phyloP scores from a whole-genome alignment of 306 rosid species.

The Castanea mollissima region DNA sequence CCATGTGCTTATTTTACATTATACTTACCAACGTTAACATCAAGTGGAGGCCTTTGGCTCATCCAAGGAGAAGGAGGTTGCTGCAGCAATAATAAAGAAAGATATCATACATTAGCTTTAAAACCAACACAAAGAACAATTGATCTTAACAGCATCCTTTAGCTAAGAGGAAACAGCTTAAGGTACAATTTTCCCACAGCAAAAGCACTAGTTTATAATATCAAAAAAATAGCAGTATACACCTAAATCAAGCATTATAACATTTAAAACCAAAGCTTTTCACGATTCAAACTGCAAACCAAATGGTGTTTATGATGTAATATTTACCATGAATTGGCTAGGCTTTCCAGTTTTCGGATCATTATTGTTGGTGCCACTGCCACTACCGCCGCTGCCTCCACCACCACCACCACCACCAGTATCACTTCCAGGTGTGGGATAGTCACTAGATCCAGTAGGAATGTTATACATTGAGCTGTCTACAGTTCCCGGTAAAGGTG shows the following conservation, averaged over 20 bases:
- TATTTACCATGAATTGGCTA: conserved; percentile 66
- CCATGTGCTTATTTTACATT: conserved; percentile 11
- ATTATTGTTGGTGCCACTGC: conserved; percentile 34
- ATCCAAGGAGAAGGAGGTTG: conserved; percentile 96
- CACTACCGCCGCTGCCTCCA: conserved; percentile 43
- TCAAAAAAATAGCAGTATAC: not conserved
- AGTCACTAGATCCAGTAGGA: conserved; percentile 87
- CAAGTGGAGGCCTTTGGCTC: conserved; percentile 84
- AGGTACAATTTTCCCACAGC: not conserved
- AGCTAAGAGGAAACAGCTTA: not conserved
- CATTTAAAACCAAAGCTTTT: not conserved
- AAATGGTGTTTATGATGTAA: not conserved
- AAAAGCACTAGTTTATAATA: not conserved
- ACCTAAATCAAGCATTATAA: not conserved
- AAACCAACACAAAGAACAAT: not conserved
- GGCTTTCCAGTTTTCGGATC: conserved; percentile 78
- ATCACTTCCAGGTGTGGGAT: conserved; percentile 71
- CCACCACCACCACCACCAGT: conserved; percentile 33
- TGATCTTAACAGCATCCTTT: not conserved
- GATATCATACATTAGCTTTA: conserved; percentile 9
- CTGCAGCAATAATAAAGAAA: conserved; percentile 44
- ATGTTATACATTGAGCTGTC: conserved; percentile 66
- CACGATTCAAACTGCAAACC: conserved; percentile 4
- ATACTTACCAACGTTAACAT: conserved; percentile 93
- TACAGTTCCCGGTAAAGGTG: conserved; percentile 81